Evolutionary conservation across 163 green algal species (phyloP).

Genomic region (Scenedesmus sp.): DNA sequence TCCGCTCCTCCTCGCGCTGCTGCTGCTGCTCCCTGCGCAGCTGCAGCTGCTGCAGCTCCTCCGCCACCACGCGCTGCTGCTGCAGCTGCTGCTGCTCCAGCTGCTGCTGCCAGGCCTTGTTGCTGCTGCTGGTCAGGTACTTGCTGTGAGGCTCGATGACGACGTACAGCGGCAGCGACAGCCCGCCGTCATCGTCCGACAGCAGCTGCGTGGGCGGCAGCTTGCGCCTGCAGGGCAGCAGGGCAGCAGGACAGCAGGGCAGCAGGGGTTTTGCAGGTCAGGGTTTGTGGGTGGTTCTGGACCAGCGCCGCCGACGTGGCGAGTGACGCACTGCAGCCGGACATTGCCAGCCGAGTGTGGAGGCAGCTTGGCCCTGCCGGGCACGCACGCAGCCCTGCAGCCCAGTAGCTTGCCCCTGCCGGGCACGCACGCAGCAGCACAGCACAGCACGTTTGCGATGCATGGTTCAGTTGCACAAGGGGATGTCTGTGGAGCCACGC

Average conservation of each 20-base stretch:
- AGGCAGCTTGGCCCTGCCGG: background rate
- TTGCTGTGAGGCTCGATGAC: constrained; percentile 36
- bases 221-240: background rate
- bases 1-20: background rate
- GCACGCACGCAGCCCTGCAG: background rate
- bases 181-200: constrained; percentile 2
- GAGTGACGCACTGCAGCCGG: too few species aligned
- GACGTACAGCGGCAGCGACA: constrained; percentile 30
- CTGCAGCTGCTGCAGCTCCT: background rate
- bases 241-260: background rate
- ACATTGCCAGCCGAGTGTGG: too few species aligned
- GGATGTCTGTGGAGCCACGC: too few species aligned
- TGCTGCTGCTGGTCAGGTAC: constrained; percentile 12
- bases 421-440: background rate
- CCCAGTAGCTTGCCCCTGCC: background rate
- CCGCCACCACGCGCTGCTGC: background rate
- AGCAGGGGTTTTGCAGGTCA: too few species aligned
- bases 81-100: constrained; percentile 7
- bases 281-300: too few species aligned
- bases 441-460: background rate
- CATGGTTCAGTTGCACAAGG: too few species aligned
- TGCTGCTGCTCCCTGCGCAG: constrained; percentile 6
- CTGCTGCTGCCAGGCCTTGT: background rate
- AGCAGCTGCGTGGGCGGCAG: constrained; percentile 22
- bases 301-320: too few species aligned